Percentiles rank a stretch among this genome's conserved stretches.
Evolutionary conservation across 768 basidiomycete genomes (phyloP).

Genomic region (Boletus sensibilis): DNA sequence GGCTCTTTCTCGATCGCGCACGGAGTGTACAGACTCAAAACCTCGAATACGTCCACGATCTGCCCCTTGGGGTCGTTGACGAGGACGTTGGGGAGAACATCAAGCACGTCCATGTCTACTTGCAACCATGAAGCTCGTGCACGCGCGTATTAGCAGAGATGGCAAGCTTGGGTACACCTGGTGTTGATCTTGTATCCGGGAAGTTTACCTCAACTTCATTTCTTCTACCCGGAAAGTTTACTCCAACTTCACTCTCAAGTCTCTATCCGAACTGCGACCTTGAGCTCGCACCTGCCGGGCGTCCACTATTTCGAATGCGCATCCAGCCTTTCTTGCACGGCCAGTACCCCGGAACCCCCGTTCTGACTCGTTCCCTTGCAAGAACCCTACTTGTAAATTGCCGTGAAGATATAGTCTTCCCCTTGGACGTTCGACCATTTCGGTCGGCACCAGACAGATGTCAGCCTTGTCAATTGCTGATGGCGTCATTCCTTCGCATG

Average conservation of each 20-base stretch:
- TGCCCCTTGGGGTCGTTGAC: background rate
- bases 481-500: background rate
- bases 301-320: background rate
- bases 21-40: background rate
- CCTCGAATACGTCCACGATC: constrained; percentile 17
- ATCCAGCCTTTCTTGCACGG: background rate
- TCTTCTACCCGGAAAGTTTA: too few relatives aligned
- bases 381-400: background rate
- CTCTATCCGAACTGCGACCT: constrained; percentile 7
- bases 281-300: background rate
- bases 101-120: too few relatives aligned
- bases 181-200: too few relatives aligned
- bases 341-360: background rate
- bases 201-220: too few relatives aligned
- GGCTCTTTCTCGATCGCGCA: background rate
- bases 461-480: background rate
- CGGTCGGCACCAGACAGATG: background rate
- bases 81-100: background rate
- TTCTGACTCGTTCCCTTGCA: too few relatives aligned
- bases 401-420: background rate
- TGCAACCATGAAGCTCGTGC: too few relatives aligned
- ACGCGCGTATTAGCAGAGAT: too few relatives aligned
- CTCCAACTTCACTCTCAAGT: constrained; percentile 8
- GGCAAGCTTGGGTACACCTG: too few relatives aligned
- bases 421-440: background rate